Evolutionary conservation across 768 basidiomycete genomes (phyloP).

Genomic region (Mycena galopus): DNA sequence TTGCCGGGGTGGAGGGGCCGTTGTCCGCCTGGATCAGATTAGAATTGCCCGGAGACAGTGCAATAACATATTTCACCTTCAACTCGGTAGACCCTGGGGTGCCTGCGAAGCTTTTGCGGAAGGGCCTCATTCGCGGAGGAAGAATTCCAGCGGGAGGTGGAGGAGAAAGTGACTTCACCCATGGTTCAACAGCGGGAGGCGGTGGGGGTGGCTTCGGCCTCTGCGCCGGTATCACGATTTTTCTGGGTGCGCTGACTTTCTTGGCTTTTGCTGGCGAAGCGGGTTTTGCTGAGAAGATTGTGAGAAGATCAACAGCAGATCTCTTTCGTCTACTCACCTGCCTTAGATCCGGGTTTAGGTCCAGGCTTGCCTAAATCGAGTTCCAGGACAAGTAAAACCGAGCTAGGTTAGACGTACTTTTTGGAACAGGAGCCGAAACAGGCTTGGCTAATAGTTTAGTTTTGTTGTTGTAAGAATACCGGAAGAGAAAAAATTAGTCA

Average conservation of each 20-base stretch:
- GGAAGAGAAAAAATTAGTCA: not conserved
- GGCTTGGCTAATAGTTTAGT: constrained; percentile 9
- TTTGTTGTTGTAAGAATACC: too few species aligned
- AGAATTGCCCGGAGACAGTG: not conserved
- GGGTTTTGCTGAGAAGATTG: constrained; percentile 8
- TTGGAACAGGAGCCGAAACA: not conserved
- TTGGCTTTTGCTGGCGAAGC: constrained; percentile 30
- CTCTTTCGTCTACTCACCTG: not conserved
- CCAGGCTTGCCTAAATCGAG: constrained; percentile 29
- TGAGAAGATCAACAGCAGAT: not conserved
- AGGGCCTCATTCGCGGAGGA: constrained; percentile 34
- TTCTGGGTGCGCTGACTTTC: constrained; percentile 16
- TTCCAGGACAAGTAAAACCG: not conserved
- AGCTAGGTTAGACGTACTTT: constrained; percentile 8
- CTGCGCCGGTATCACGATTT: constrained; percentile 32
- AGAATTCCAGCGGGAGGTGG: constrained; percentile 34
- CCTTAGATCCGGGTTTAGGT: constrained; percentile 22
- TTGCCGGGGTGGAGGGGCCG: not conserved
- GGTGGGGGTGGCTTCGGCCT: constrained; percentile 23
- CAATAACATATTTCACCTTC: constrained; percentile 18
- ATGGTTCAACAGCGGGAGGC: not conserved
- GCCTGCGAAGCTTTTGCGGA: constrained; percentile 24
- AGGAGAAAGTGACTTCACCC: constrained; percentile 29
- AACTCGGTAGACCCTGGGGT: constrained; percentile 19
- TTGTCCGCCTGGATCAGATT: constrained; percentile 10